Evolutionary conservation across 495 filamentous ascomycete genomes (phyloP), one percentile per base, ranked within the genome.

Genomic region (Penicillium turbatum): DNA sequence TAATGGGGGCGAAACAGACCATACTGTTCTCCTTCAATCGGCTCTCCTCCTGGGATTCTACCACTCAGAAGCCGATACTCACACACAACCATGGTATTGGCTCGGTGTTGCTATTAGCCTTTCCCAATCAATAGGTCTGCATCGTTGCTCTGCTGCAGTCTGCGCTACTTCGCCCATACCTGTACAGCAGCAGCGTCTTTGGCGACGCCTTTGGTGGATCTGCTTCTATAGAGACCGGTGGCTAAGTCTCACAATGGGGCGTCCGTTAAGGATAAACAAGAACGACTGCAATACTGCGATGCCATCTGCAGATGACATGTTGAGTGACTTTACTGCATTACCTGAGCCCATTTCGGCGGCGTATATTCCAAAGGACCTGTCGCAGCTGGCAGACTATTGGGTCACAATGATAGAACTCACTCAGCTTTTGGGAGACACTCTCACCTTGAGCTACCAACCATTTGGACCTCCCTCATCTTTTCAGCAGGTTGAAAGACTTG

Each of bases 161-260:
- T 51, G 39, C 30, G 49, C 49, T 11, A 43, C n/a, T 35, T 51
- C 62, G 1, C 47, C 56, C 8, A 57, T 68, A 11, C 55, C 58
- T 2, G 56, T 60, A 9, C 59, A 56, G 12, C 71, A 70, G 41
- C 57, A 64, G n/a, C 45, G 48, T 24, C 57, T 71, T 9, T 70
- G 69, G 67, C 65, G 68, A 21, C 71, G 71, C 2, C 67, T 73
- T 40, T 73, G 71, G 71, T 73, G 71, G 71, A 64, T 53, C 8
- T 73, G 65, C 16, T 63, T 73, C 29, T 68, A 65, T 32, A 62
- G 71, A 17, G 71, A 74, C 54, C 64, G 69, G 8, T 74, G 71
- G 71, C 59, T 74, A 10, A 61, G 69, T 29, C 63, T 74, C 7
- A 69, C 64, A 0, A 31, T 69, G 34, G 71, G 71, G 0, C 63